phyloP scores from a whole-genome alignment of 169 alveolate species.

The Eimeria falciformis region DNA sequence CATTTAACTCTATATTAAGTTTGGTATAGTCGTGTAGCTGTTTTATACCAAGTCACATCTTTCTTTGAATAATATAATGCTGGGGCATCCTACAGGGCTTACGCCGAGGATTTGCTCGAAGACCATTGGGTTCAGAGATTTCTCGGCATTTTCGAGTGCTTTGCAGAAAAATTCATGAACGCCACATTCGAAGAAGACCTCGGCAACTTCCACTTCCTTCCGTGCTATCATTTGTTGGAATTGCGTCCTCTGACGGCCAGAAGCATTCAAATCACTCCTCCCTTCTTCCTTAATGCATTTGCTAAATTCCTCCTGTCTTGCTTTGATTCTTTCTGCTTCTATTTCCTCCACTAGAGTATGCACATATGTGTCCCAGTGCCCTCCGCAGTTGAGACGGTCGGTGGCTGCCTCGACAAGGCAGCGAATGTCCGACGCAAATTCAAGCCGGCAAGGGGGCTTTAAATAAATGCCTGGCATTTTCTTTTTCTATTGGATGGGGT shows the following conservation, averaged over 20 bases:
- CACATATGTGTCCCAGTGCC: background rate
- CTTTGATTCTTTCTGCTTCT: constrained; percentile 16
- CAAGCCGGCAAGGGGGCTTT: constrained; percentile 58
- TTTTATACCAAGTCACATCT: background rate
- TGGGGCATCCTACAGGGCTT: background rate
- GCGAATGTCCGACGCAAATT: constrained; percentile 26
- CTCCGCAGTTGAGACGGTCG: background rate
- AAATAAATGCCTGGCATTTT: constrained; percentile 70
- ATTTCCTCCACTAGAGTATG: background rate
- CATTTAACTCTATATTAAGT: background rate
- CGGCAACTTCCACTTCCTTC: constrained; percentile 65
- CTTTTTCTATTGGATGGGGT: background rate
- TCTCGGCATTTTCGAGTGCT: background rate
- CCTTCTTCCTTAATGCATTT: background rate
- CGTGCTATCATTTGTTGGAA: constrained; percentile 31
- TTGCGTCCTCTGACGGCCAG: background rate
- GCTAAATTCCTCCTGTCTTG: constrained; percentile 19
- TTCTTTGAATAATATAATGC: background rate
- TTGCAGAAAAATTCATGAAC: constrained; percentile 55
- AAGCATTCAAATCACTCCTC: background rate
- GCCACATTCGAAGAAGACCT: constrained; percentile 70
- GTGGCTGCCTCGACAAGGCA: constrained; percentile 6
- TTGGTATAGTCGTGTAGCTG: background rate
- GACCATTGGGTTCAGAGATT: background rate
- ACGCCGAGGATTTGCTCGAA: constrained; percentile 36